A percentile compares a stretch with the other conserved stretches of the same genome.
Conservation (phyloP, 441 rosid genomes). For the Populus hybrid region DNA sequence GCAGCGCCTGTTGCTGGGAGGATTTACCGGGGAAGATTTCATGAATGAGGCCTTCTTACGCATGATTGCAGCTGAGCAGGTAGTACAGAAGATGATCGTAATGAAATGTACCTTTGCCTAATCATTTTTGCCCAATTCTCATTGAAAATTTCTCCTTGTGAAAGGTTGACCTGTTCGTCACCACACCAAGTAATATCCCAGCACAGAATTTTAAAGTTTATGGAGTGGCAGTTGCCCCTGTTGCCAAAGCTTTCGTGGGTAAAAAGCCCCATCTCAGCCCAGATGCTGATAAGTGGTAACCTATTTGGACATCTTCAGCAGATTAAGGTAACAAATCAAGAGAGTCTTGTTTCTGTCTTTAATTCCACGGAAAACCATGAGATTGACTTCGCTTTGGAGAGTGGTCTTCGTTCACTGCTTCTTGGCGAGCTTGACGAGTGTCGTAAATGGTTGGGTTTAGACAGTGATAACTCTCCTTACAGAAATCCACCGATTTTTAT, state of each 20-base stretch:
- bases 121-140: conserved; percentile 2
- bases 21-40: conserved; percentile 80
- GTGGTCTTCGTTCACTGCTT: conserved; percentile 90
- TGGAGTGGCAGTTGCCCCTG: conserved; percentile 89
- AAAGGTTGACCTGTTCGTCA: conserved; percentile 78
- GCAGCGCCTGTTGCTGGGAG: conserved; percentile 87
- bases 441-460: conserved; percentile 82
- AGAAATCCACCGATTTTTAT: conserved; percentile 71
- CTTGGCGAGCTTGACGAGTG: conserved; percentile 84
- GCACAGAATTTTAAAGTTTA: conserved; percentile 82
- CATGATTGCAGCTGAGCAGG: conserved; percentile 95
- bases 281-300: conserved; percentile 85
- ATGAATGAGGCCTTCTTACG: conserved; percentile 81
- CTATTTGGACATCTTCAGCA: conserved; percentile 89
- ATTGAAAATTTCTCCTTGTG: neutral
- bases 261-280: conserved; percentile 78
- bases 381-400: conserved; percentile 75
- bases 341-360: conserved; percentile 44
- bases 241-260: conserved; percentile 78
- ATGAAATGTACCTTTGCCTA: too few relatives aligned
- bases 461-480: conserved; percentile 56
- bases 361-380: conserved; percentile 52
- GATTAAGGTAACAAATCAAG: conserved; percentile 46
- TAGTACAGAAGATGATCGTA: conserved; percentile 10
- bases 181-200: conserved; percentile 76